Conservation (phyloP, 345 rosid species). For the Salix brachista region DNA sequence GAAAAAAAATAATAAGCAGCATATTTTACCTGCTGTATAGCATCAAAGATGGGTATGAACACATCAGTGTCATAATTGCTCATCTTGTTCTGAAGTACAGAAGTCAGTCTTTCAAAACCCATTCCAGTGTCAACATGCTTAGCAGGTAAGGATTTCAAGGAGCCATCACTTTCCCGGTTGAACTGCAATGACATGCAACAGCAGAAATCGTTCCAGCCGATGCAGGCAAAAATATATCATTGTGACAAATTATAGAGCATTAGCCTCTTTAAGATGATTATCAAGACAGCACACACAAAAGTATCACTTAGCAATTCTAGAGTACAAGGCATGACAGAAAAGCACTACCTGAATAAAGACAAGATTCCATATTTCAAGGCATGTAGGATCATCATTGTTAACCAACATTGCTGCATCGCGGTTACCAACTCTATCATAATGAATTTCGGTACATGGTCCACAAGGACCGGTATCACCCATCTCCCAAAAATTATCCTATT, state of each 20-base stretch:
- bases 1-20: neutral
- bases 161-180: slow-evolving; percentile 86
- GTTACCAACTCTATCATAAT: slow-evolving; percentile 82
- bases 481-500: slow-evolving; percentile 97
- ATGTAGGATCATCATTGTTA: slow-evolving; percentile 94
- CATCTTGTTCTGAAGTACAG: slow-evolving; percentile 91
- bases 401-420: slow-evolving; percentile 82
- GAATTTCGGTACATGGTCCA: slow-evolving; percentile 98
- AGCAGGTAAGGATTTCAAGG: slow-evolving; percentile 82
- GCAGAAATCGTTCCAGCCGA: neutral
- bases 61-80: slow-evolving; percentile 99
- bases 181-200: slow-evolving; percentile 41
- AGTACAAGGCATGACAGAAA: neutral
- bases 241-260: neutral
- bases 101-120: slow-evolving; percentile 96
- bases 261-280: neutral
- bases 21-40: slow-evolving; percentile 65
- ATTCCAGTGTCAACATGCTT: slow-evolving; percentile 98
- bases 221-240: neutral
- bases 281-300: neutral
- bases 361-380: slow-evolving; percentile 97
- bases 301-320: neutral
- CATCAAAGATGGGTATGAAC: slow-evolving; percentile 85
- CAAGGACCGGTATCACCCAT: slow-evolving; percentile 99
- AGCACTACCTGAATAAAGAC: slow-evolving; percentile 86